phyloP scores from a whole-genome alignment of 306 rosid genomes.

The Lathyrus oleraceus region DNA sequence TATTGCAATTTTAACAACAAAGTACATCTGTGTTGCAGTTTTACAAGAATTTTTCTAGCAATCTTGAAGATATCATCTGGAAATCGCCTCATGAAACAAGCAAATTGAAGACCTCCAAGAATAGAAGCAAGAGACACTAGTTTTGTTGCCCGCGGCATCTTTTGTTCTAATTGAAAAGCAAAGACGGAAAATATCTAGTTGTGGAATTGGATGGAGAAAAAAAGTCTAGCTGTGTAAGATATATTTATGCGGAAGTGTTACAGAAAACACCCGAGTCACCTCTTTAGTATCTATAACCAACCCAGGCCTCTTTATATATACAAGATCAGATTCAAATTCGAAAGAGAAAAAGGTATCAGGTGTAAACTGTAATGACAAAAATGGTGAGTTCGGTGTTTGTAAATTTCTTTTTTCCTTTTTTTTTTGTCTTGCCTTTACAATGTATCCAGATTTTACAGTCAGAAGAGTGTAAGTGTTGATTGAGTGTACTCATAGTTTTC shows the following conservation, averaged over 20 bases:
- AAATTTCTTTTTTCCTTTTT: slow-evolving; percentile 6
- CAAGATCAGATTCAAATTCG: slow-evolving; percentile 20
- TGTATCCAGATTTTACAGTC: slow-evolving; percentile 1
- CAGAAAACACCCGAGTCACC: not conserved
- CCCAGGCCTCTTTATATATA: slow-evolving; percentile 6
- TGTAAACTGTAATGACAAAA: not conserved
- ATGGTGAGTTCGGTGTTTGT: slow-evolving; percentile 27
- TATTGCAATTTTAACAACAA: not conserved
- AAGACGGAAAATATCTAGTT: not conserved
- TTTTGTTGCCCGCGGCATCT: slow-evolving; percentile 20
- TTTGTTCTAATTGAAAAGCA: not conserved
- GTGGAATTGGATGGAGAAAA: not conserved
- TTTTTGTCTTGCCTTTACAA: slow-evolving; percentile 1
- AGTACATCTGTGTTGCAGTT: slow-evolving; percentile 51
- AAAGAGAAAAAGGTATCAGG: slow-evolving; percentile 18
- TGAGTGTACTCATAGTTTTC: slow-evolving; percentile 26
- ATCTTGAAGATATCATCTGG: slow-evolving; percentile 93
- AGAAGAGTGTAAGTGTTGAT: not conserved
- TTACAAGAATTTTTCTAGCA: slow-evolving; percentile 71
- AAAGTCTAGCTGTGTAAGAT: not conserved
- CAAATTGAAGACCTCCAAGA: slow-evolving; percentile 60
- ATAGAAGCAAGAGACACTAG: slow-evolving; percentile 59
- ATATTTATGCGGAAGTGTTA: not conserved
- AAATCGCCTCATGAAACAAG: slow-evolving; percentile 64
- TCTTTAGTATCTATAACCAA: slow-evolving; percentile 23